phyloP scores from a whole-genome alignment of 305 asterid genomes.

The Fraxinus nigra region DNA sequence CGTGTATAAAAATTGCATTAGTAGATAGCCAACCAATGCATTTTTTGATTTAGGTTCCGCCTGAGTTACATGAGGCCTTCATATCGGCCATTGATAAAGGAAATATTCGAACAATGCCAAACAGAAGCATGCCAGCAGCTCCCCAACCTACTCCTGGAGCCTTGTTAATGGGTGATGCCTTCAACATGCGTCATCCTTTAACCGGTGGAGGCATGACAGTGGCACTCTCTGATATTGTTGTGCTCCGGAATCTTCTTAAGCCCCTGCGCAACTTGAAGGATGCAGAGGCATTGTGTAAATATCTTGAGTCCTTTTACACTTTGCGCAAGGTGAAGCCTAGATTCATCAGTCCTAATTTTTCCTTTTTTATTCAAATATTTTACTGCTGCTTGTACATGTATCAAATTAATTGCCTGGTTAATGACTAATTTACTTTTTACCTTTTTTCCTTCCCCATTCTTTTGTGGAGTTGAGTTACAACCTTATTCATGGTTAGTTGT shows the following conservation, averaged over 20 bases:
- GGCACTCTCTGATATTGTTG: constrained; percentile 53
- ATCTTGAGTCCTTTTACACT: constrained; percentile 49
- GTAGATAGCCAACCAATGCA: neutral
- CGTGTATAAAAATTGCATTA: neutral
- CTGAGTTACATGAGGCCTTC: constrained; percentile 45
- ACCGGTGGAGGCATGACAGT: constrained; percentile 70
- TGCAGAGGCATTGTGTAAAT: constrained; percentile 35
- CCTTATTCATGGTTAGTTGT: neutral
- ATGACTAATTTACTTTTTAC: neutral
- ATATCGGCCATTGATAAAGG: constrained; percentile 46
- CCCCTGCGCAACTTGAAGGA: constrained; percentile 43
- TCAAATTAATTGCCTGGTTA: neutral
- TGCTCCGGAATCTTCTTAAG: constrained; percentile 45
- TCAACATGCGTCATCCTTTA: constrained; percentile 65
- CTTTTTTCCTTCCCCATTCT: neutral
- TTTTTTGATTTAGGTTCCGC: constrained; percentile 39
- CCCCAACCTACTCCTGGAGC: constrained; percentile 56
- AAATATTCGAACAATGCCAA: constrained; percentile 51
- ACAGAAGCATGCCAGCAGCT: constrained; percentile 59
- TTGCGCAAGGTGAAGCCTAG: constrained; percentile 43
- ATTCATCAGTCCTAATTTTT: neutral
- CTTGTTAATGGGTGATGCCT: constrained; percentile 53
- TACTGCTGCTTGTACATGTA: neutral
- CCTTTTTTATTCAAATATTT: neutral
- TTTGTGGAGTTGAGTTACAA: neutral